Percentiles rank a stretch among this genome's conserved stretches.
These are phyloP conservation scores for Aspergillus vadensis DNA, from an alignment of 2,329 filamentous ascomycete genomes.

Conservation along the genomic window DNA sequence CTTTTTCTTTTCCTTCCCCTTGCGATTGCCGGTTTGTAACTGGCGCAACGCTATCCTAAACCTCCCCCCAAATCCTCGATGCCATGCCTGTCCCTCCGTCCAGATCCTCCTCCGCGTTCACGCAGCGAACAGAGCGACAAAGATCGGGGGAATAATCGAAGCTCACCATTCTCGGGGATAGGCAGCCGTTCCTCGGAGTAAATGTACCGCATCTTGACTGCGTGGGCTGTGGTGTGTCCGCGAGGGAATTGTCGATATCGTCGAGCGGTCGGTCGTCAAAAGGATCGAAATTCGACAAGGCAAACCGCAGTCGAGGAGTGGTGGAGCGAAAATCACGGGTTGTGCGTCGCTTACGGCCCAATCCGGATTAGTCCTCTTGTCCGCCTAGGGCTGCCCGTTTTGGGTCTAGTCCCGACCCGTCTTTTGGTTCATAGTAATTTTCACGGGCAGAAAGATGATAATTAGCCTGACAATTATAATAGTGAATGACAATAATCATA, in stretches of 20 bases:
- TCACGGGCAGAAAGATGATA: too few species aligned
- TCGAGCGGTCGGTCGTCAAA: conserved; percentile 39
- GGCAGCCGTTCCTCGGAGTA: conserved; percentile 94
- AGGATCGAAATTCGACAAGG: conserved; percentile 43
- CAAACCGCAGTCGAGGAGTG: conserved; percentile 31
- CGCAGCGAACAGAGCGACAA: conserved; percentile 26
- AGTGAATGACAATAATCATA: background rate
- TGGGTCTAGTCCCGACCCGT: background rate
- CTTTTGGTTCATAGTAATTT: background rate
- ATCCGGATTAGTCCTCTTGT: conserved; percentile 37
- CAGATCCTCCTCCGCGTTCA: conserved; percentile 14
- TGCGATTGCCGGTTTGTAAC: background rate
- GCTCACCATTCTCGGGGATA: conserved; percentile 96
- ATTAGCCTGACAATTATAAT: too few species aligned
- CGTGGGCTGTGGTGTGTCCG: conserved; percentile 44
- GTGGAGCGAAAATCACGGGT: conserved; percentile 47
- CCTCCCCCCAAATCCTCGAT: background rate
- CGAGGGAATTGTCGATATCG: conserved; percentile 45
- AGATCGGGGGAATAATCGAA: conserved; percentile 32
- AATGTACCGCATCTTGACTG: conserved; percentile 98
- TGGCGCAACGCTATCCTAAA: conserved; percentile 9
- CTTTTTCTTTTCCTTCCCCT: background rate
- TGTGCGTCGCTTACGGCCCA: conserved; percentile 48
- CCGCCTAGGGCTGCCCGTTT: conserved; percentile 34
- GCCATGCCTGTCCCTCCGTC: conserved; percentile 9